phyloP scores from a whole-genome alignment of 805 yeast species.

The Lachancea lanzarotensis region DNA sequence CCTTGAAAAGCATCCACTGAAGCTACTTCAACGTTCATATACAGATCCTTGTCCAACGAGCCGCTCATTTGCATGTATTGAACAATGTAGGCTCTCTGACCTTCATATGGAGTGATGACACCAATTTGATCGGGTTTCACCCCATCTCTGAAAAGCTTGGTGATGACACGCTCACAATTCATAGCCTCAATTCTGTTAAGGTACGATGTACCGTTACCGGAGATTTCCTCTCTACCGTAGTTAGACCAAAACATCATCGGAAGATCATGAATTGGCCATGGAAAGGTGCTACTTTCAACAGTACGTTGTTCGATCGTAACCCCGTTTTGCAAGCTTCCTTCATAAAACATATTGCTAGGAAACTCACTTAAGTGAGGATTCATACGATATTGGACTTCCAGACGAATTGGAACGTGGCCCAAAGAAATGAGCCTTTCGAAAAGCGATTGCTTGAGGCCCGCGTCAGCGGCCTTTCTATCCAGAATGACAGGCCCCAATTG shows the following conservation, averaged over 20 bases:
- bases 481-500: constrained; percentile 90
- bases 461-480: constrained; percentile 73
- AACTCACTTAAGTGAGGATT: constrained; percentile 82
- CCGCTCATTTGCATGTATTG: constrained; percentile 75
- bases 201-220: constrained; percentile 73
- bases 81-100: constrained; percentile 76
- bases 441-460: constrained; percentile 79
- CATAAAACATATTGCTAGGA: constrained; percentile 87
- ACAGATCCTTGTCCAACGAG: constrained; percentile 55
- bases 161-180: constrained; percentile 75
- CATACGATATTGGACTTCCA: constrained; percentile 94
- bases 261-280: constrained; percentile 80
- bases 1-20: constrained; percentile 99
- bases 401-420: constrained; percentile 77
- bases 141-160: constrained; percentile 69
- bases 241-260: constrained; percentile 98
- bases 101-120: constrained; percentile 90
- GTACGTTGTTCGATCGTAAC: constrained; percentile 71
- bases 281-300: constrained; percentile 52
- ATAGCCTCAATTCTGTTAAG: constrained; percentile 85
- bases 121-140: constrained; percentile 79
- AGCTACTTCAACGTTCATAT: constrained; percentile 74
- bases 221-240: constrained; percentile 82
- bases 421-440: constrained; percentile 79
- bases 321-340: constrained; percentile 87